Evolutionary conservation across 2,329 filamentous ascomycete species (phyloP), one percentile per base, ranked within the genome.

Genomic region (Beauveria sp.): DNA sequence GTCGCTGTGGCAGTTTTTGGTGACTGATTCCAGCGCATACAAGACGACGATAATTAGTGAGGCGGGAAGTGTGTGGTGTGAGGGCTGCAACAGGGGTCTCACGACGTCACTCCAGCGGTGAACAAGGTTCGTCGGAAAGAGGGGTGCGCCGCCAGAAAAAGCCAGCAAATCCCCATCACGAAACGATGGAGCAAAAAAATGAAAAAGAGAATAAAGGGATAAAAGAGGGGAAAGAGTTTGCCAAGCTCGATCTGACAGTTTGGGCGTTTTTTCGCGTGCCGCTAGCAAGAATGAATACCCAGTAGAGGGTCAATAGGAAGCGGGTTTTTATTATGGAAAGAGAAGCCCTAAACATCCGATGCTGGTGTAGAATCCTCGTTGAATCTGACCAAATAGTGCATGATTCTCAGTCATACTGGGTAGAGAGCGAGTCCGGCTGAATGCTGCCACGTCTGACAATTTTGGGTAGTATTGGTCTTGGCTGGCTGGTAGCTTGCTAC

Each of bases 91-190:
- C 26, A 18, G 34, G 43, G 41, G 53, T 34, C 30, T 47, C 26
- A 24, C 58, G 51, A 60, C 58, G 58, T 60, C 58, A 60, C 50
- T 60, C 28, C 22, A 41, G 58, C 58, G 58, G 58, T 60, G 50
- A 47, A 48, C 26, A 6, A 47, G 34, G 12, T 37, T 37, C 9
- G 22, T 28, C 24, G 14, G 12, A 37, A 34, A 37, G 34, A 37
- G 34, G 30, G 34, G 34, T 37, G 34, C 10, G 12, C 34, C 12
- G 12, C 12, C 34, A 37, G 34, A 2, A 37, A 14, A 37, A 14
- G 34, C 12, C 30, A 34, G 12, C 30, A 1, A 34, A 34, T 14
- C 12, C 12, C 12, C 10, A 34, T 5, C 10, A 34, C 30, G 30
- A 34, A 34, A 14, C 14, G 30, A 34, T 34, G 30, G 18, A 30